Evolutionary conservation across 2,329 filamentous ascomycete species (phyloP), one percentile per base, ranked within the genome.

Genomic region (Trichophyton benhamiae): DNA sequence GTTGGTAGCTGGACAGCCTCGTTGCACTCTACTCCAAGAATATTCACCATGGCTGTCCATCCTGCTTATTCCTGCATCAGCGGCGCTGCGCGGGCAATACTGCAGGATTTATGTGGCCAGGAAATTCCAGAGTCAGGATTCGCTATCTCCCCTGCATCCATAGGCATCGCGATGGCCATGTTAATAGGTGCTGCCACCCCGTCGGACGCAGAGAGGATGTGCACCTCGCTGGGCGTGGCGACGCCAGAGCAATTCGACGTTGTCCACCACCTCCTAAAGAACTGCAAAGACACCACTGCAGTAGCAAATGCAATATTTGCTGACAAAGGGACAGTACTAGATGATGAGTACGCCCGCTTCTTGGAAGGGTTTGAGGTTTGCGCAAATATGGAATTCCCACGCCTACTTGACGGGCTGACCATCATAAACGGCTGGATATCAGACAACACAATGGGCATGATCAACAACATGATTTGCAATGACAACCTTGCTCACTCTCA

Each of bases 101-200:
- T 59, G 25, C 42, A 49, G 15, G 17, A 22, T 4, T 3, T 48
- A 15, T 59, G 38, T n/a, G 15, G 27, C 33, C 30, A 46, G 17
- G n/a, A 48, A 22, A 48, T n/a, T 17, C 57, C 57, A 7, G 41
- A 27, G 3, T 41, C 38, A 9, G 57, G 42, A 15, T 2, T 59
- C 17, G 41, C 41, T 8, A 7, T 59, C 11, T 59, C 57, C 15
- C 27, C 57, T n/a, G 57, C 22, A 20, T 59, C 57, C 2, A 48
- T 59, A 46, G 20, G 42, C 6, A 59, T 48, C 42, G 57, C 57
- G 9, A 22, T 59, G 27, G 38, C 57, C 13, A 59, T 59, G 57
- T 48, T 59, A 22, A 41, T 22, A 4, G 57, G 57, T 13, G 57
- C 33, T 36, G 57, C 57, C 17, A n/a, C 17, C 5, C 25, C 33